These are phyloP conservation scores for Chrysanthemum lavandulifolium DNA, from an alignment of 129 eudicot genomes.

Conservation along the genomic window DNA sequence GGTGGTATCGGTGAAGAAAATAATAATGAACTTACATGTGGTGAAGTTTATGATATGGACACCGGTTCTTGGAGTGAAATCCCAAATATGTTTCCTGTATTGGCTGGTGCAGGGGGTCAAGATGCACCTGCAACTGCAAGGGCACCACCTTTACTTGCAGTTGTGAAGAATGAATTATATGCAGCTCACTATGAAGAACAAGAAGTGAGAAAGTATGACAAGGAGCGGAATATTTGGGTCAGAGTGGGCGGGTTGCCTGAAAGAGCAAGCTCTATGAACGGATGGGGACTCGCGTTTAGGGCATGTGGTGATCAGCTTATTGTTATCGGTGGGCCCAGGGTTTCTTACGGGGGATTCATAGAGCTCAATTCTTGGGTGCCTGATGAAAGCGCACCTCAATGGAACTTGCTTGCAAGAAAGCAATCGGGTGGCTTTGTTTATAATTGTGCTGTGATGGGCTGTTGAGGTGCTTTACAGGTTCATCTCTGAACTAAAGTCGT, in stretches of 20 bases:
- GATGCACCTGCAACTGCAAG: constrained; percentile 48
- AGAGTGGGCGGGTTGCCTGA: constrained; percentile 65
- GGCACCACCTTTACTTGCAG: constrained; percentile 78
- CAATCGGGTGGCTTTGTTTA: constrained; percentile 62
- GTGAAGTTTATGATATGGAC: constrained; percentile 57
- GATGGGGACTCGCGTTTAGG: constrained; percentile 83
- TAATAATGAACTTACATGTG: constrained; percentile 51
- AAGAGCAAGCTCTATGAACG: constrained; percentile 57
- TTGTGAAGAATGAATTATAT: constrained; percentile 67
- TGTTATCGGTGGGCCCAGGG: constrained; percentile 70
- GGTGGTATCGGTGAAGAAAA: constrained; percentile 64
- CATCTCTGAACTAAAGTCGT: constrained; percentile 6
- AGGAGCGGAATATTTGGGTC: constrained; percentile 47
- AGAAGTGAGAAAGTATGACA: constrained; percentile 58
- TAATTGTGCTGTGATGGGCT: constrained; percentile 93
- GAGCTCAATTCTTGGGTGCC: constrained; percentile 80
- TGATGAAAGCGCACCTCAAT: constrained; percentile 48
- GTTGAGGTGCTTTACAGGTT: constrained; percentile 36
- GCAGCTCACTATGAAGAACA: constrained; percentile 64
- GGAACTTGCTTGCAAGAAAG: constrained; percentile 62
- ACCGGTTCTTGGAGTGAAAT: constrained; percentile 55
- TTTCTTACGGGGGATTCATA: constrained; percentile 45
- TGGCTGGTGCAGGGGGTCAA: constrained; percentile 27
- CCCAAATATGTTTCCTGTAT: constrained; percentile 61
- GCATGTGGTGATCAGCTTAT: constrained; percentile 72